phyloP scores from a whole-genome alignment of 2,329 filamentous ascomycete species.

The Aspergillus sergii region DNA sequence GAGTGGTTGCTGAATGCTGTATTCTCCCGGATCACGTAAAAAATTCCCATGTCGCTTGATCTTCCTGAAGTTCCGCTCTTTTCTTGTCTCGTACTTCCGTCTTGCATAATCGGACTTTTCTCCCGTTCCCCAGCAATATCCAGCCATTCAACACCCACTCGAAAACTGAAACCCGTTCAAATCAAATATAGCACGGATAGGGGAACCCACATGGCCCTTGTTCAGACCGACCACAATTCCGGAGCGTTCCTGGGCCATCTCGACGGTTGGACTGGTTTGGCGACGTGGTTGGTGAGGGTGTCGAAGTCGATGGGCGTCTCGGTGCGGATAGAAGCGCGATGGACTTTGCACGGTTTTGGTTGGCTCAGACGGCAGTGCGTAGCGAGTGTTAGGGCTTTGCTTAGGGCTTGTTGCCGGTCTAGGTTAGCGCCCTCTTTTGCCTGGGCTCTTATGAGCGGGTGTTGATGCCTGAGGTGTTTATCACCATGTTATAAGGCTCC shows the following conservation, averaged over 20 bases:
- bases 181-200: constrained; percentile 11
- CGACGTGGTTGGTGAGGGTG: constrained; percentile 32
- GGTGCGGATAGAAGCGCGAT: constrained; percentile 28
- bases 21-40: background rate
- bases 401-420: constrained; percentile 36
- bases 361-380: constrained; percentile 34
- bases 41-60: background rate
- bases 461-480: constrained; percentile 11
- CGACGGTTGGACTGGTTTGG: constrained; percentile 43
- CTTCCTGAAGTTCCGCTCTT: background rate
- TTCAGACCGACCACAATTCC: constrained; percentile 65
- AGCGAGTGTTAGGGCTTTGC: constrained; percentile 40
- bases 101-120: background rate
- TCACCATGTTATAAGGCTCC: background rate
- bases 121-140: background rate
- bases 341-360: constrained; percentile 35
- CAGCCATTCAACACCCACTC: constrained; percentile 12
- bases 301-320: constrained; percentile 27
- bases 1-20: constrained; percentile 6
- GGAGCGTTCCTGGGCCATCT: constrained; percentile 55
- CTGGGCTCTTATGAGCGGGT: background rate
- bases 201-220: constrained; percentile 65
- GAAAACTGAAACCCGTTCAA: constrained; percentile 10
- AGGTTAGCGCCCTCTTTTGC: constrained; percentile 19
- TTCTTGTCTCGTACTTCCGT: background rate